A percentile compares a stretch with the other conserved stretches of the same genome.
These are phyloP conservation scores for Linnemannia hyalina DNA, from an alignment of 192 early-diverging fungal genomes.

Conservation along the genomic window DNA sequence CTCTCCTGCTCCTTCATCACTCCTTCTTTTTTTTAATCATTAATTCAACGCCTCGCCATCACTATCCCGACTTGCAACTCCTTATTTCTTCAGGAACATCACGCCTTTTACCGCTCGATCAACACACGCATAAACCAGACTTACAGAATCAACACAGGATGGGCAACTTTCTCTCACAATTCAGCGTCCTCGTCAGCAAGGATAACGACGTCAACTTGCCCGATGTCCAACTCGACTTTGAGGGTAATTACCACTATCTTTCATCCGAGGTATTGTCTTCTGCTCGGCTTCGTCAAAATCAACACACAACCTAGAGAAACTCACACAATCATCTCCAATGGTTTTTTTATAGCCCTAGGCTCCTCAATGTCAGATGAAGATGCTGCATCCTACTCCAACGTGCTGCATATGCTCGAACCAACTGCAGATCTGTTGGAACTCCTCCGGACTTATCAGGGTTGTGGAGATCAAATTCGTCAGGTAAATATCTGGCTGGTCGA, in stretches of 20 bases:
- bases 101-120: neutral
- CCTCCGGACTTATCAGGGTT: slow-evolving; percentile 72
- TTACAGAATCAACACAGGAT: slow-evolving; percentile 25
- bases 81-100: neutral
- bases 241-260: slow-evolving; percentile 58
- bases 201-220: slow-evolving; percentile 56
- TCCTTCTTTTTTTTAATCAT: neutral
- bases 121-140: neutral
- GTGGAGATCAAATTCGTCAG: slow-evolving; percentile 79
- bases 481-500: slow-evolving; percentile 32
- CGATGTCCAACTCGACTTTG: slow-evolving; percentile 71
- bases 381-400: slow-evolving; percentile 66
- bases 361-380: slow-evolving; percentile 72
- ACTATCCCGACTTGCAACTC: neutral
- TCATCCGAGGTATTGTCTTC: no score
- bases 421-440: slow-evolving; percentile 66
- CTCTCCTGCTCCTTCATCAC: neutral
- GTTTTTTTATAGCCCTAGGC: slow-evolving; percentile 38
- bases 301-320: neutral
- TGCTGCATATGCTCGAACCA: slow-evolving; percentile 67
- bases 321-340: neutral
- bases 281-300: neutral
- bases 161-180: slow-evolving; percentile 63
- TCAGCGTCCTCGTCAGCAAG: slow-evolving; percentile 46
- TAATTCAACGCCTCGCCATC: neutral